These are phyloP conservation scores for Neurospora discreta DNA, from an alignment of 495 filamentous ascomycete genomes.

Conservation along the genomic window DNA sequence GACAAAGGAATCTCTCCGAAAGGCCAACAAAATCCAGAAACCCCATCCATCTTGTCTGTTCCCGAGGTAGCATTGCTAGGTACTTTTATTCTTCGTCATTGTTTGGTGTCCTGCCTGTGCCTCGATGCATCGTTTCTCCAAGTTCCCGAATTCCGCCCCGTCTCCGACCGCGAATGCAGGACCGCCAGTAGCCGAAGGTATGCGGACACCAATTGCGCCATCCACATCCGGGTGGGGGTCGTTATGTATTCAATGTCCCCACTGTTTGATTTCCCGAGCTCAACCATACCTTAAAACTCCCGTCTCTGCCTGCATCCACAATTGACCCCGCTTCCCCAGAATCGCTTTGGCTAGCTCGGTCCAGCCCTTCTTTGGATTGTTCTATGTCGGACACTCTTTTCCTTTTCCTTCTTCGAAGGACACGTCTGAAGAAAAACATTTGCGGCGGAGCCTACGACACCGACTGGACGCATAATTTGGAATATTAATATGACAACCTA, in stretches of 20 bases:
- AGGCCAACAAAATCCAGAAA: neutral
- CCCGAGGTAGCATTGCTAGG: neutral
- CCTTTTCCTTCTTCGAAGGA: neutral
- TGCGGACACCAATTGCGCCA: neutral
- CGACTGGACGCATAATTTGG: neutral
- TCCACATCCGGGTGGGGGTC: neutral
- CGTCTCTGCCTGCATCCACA: neutral
- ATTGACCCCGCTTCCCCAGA: neutral
- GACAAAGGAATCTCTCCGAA: neutral
- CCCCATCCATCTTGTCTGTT: neutral
- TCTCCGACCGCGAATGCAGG: neutral
- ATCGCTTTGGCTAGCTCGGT: too few relatives aligned
- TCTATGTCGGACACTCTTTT: neutral
- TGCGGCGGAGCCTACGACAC: neutral
- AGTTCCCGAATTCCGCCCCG: constrained; percentile 10
- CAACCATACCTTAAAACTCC: neutral
- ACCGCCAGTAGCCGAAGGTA: constrained; percentile 8
- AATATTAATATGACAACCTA: neutral
- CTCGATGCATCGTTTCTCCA: neutral
- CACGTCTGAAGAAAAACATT: neutral
- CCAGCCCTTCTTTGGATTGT: neutral
- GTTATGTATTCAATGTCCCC: neutral
- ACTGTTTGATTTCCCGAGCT: neutral
- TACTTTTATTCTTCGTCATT: neutral
- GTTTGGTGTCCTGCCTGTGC: neutral